Base-by-base conservation (phyloP, 192 early-diverging fungal species). In the Backusella tuberculispora region DNA sequence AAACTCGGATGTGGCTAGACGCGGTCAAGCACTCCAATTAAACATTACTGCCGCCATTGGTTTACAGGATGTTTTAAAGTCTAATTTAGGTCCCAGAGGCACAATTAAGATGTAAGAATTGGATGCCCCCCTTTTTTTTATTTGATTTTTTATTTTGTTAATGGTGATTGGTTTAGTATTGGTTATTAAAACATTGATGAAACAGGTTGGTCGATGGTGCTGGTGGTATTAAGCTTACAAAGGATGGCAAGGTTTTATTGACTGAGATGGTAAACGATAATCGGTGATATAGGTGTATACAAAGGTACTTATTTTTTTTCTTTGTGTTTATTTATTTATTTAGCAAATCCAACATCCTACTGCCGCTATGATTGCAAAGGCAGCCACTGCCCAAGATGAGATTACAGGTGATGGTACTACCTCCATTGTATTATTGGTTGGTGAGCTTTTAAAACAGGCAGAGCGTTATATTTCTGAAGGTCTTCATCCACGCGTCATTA, bases 341-440 rank as follows among this genome's bases (percentile, higher is more conserved):
- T 81, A 95, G 95, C 98, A 99, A 97, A 99, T 99, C 84, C 97
- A 98, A 92, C 96, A 99, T 84, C 98, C 98, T 7, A 98, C 97
- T 5, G 98, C 98, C 26, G 93, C 94, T 71, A 99, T 99, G 98
- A 98, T 99, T 82, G 98, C 98, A 26, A 90, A 96, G 17, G 95
- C 98, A n/a, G 96, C 98, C 1, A 98, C 96, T 24, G 97, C 97
- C 34, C 98, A 99, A 85, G 98, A 99, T 85, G 98, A 99, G 76
- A 92, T 99, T 46, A 98, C 97, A 37, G 98, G 98, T 50, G 98
- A 99, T 74, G 98, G 98, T 64, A 99, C 98, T 21, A 99, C 98
- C 4, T 95, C 95, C 13, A 94, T 99, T 76, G 97, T 99, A 10
- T 86, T 99, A 63, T 85, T 99, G 42, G 97, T 99, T 64, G 98